These are phyloP conservation scores for Aegle marmelos DNA, from an alignment of 345 rosid species.

Conservation along the genomic window DNA sequence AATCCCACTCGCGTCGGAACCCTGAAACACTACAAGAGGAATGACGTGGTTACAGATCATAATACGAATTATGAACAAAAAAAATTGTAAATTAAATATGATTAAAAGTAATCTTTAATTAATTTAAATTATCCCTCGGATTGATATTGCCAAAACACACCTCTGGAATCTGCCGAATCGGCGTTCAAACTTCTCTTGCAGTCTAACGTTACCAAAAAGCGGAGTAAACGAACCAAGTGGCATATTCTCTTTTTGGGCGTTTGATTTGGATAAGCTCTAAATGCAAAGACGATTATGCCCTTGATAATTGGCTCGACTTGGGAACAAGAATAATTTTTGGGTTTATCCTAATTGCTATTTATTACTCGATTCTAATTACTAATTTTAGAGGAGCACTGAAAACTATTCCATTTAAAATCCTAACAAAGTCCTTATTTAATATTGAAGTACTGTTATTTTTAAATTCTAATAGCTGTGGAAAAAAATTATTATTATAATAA, in stretches of 20 bases:
- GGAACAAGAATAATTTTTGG: too few species aligned
- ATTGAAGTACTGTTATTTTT: too few species aligned
- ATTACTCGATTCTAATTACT: not conserved
- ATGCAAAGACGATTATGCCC: slow-evolving; percentile 11
- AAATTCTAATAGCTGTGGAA: accelerated
- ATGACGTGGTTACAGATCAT: not conserved
- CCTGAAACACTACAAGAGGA: not conserved
- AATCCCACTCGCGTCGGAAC: too few species aligned
- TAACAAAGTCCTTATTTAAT: not conserved
- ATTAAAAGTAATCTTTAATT: not conserved
- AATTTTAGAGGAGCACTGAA: not conserved
- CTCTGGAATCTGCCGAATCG: not conserved
- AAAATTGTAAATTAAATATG: not conserved
- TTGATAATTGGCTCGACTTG: too few species aligned
- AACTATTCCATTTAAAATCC: not conserved
- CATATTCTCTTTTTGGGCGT: slow-evolving; percentile 6
- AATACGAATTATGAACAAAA: too few species aligned
- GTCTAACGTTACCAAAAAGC: not conserved
- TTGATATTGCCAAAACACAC: slow-evolving; percentile 7
- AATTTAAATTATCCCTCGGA: slow-evolving; percentile 12
- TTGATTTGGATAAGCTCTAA: slow-evolving; percentile 20
- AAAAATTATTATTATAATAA: too few species aligned
- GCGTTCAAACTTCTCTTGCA: not conserved
- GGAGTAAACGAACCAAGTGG: slow-evolving; percentile 1
- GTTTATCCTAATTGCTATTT: not conserved